Evolutionary conservation across 768 basidiomycete species (phyloP), one percentile per base, ranked within the genome.

Genomic region (Zangia roseola): DNA sequence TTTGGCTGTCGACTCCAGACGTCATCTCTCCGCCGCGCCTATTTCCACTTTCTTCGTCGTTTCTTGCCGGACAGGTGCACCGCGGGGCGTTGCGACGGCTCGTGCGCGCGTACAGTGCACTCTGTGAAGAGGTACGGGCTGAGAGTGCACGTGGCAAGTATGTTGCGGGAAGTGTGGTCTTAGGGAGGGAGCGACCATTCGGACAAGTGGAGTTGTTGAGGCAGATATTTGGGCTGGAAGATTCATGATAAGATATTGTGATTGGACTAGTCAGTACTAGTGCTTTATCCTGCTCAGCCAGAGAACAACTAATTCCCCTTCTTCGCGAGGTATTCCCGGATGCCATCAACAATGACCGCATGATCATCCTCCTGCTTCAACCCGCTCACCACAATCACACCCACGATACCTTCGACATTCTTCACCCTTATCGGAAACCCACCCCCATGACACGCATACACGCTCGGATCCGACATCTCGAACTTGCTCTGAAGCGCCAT

Each of bases 151-250:
- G 40, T 12, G 64, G 53, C 5, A 78, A 76, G 65, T 99, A 97
- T 61, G 94, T 97, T 70, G 94, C 94, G n/a, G 89, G 84, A 14
- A 78, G 83, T 50, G 94, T 93, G 19, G 64, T 95, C 49, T 68
- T 95, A 33, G 88, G 92, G 13, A 83, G 86, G 53, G 86, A 89
- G 70, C 69, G 90, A 65, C 90, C 90, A 17, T 92, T 91, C 70
- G 91, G 90, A 43, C 85, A 88, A 62, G 77, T 83, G 24, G 78
- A 79, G 60, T 66, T 88, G 56, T 64, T 92, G 55, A 80, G 80
- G 74, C 88, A 91, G 69, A 86, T 92, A 31, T 84, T 88, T 62
- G 90, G 90, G 25, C 66, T 91, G 17, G 77, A 84, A 54, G 80
- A 79, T n/a, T n/a, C 25, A 69, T 67, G 21, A 71, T 47, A n/a